Conservation (phyloP, 2,329 filamentous ascomycete species). For the Fusarium bulbicola region DNA sequence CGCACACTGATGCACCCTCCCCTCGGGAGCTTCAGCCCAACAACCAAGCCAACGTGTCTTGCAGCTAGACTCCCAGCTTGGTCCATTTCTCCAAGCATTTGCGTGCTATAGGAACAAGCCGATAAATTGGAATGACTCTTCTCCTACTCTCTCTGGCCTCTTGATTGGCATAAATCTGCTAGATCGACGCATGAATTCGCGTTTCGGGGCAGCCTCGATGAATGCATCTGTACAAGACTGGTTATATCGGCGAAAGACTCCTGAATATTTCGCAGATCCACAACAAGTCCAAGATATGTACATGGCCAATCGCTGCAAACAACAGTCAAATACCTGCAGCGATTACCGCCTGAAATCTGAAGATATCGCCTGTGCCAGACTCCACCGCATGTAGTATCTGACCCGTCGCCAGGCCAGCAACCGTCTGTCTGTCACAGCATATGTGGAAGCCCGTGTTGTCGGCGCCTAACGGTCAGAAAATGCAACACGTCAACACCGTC, state of each 20-base stretch:
- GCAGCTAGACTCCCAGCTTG: not conserved
- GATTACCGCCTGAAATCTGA: not conserved
- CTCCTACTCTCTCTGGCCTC: not conserved
- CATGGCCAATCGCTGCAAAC: not conserved
- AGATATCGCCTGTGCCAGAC: not conserved
- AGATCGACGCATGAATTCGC: no score
- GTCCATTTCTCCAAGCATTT: not conserved
- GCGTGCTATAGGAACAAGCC: fast-evolving
- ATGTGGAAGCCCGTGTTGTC: not conserved
- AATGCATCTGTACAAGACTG: not conserved
- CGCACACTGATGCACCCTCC: not conserved
- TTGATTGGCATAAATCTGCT: no score
- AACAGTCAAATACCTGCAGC: not conserved
- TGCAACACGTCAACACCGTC: fast-evolving
- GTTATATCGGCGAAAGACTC: not conserved
- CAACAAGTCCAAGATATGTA: not conserved
- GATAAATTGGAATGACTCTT: not conserved
- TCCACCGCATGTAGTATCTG: not conserved
- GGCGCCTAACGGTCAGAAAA: fast-evolving
- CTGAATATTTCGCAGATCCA: not conserved
- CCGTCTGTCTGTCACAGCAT: not conserved
- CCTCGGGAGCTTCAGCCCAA: not conserved
- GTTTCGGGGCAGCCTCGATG: no score
- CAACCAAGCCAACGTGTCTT: not conserved
- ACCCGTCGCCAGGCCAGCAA: not conserved